phyloP scores from a whole-genome alignment of 1,139 yeast species.

The Debaryomycetaceae sp. region DNA sequence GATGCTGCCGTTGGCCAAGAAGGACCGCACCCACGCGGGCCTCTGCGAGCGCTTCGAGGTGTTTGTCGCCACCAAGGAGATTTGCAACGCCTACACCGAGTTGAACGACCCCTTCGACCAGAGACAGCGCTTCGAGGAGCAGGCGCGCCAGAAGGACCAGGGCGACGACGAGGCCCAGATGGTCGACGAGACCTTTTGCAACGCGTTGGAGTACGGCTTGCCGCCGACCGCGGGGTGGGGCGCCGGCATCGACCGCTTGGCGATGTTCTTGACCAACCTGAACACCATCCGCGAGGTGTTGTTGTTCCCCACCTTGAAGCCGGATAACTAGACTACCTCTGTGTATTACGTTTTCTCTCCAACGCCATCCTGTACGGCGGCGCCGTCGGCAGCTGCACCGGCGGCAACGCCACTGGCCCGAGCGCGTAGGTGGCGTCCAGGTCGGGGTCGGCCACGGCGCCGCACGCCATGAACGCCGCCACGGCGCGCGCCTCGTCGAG shows the following conservation, averaged over 20 bases:
- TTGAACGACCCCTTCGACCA: slow-evolving; percentile 98
- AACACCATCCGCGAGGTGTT: slow-evolving; percentile 97
- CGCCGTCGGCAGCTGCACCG: slow-evolving; percentile 92
- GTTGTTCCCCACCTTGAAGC: slow-evolving; percentile 97
- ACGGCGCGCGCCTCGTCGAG: slow-evolving; percentile 62
- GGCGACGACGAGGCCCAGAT: slow-evolving; percentile 99
- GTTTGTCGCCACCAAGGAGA: slow-evolving; percentile 97
- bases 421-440: slow-evolving; percentile 91
- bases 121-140: slow-evolving; percentile 96
- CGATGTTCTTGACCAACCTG: slow-evolving; percentile 96
- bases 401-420: slow-evolving; percentile 62
- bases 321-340: slow-evolving; percentile 51
- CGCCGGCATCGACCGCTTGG: slow-evolving; percentile 96
- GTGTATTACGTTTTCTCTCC: slow-evolving; percentile 59
- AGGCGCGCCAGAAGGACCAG: slow-evolving; percentile 96
- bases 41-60: slow-evolving; percentile 98
- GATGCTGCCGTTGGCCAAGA: slow-evolving; percentile 99
- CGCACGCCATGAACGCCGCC: slow-evolving; percentile 92
- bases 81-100: slow-evolving; percentile 97
- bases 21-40: slow-evolving; percentile 88
- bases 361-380: slow-evolving; percentile 93
- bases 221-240: slow-evolving; percentile 99
- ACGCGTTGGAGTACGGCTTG: slow-evolving; percentile 95
- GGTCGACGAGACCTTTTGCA: slow-evolving; percentile 94
- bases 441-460: slow-evolving; percentile 80